These are phyloP conservation scores for Boechera divaricarpa DNA, from an alignment of 345 rosid species.

Conservation along the genomic window DNA sequence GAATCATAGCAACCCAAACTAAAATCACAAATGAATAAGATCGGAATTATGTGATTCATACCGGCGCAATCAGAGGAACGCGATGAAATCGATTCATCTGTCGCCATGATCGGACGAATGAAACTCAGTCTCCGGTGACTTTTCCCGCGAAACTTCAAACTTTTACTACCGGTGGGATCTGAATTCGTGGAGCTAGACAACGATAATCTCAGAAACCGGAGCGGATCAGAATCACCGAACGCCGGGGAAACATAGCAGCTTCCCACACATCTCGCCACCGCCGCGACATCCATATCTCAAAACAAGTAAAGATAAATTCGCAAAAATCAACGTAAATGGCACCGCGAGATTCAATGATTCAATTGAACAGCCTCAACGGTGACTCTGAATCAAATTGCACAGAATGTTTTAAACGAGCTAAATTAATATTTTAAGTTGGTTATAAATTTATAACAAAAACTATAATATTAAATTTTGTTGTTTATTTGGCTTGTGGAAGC, in stretches of 20 bases:
- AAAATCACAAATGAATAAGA: too few species aligned
- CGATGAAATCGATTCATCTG: conserved; percentile 51
- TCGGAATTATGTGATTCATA: too few species aligned
- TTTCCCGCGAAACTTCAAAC: conserved; percentile 19
- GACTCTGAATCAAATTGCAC: not conserved
- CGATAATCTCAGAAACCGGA: conserved; percentile 28
- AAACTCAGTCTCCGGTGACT: conserved; percentile 40
- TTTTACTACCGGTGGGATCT: not conserved
- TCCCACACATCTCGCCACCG: conserved; percentile 32
- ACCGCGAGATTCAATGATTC: conserved; percentile 33
- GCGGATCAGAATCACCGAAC: conserved; percentile 17
- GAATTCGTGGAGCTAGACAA: conserved; percentile 14
- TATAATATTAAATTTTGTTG: too few species aligned
- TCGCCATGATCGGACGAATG: conserved; percentile 52
- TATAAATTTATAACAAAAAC: not conserved
- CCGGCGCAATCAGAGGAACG: conserved; percentile 38
- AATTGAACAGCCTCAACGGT: conserved; percentile 27
- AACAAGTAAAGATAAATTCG: not conserved
- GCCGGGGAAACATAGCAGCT: conserved; percentile 26
- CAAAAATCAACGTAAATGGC: not conserved
- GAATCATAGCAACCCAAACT: not conserved
- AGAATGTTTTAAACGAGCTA: not conserved
- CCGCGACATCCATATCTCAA: conserved; percentile 36
- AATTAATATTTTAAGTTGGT: not conserved
- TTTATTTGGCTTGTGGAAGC: conserved; percentile 34